Conservation (phyloP, 306 rosid genomes). For the Prunus dulcis region DNA sequence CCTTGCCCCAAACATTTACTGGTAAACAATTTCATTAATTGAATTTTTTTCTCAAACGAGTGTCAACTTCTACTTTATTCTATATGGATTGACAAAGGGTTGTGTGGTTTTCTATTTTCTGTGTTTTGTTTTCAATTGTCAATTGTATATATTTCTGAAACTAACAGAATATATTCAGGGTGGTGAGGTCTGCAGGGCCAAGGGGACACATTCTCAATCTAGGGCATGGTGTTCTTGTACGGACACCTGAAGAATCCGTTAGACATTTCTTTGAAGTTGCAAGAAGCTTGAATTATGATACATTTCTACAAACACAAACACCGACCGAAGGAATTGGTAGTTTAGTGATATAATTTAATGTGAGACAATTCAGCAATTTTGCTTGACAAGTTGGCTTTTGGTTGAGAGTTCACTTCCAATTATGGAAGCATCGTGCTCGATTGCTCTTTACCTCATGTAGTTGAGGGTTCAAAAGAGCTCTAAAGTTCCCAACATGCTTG, state of each 20-base stretch:
- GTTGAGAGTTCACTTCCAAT: constrained; percentile 20
- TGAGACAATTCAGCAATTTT: constrained; percentile 4
- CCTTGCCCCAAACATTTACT: background rate
- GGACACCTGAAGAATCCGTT: constrained; percentile 96
- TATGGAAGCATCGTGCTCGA: constrained; percentile 17
- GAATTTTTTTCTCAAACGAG: background rate
- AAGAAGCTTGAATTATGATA: constrained; percentile 71
- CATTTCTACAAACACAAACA: constrained; percentile 39
- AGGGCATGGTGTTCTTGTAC: constrained; percentile 93
- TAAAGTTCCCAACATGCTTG: constrained; percentile 28
- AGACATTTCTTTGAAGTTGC: constrained; percentile 95
- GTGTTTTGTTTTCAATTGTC: background rate
- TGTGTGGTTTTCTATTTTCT: background rate
- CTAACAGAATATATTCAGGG: constrained; percentile 49
- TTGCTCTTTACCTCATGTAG: constrained; percentile 22
- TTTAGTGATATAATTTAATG: constrained; percentile 16
- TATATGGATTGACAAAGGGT: background rate
- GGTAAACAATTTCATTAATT: background rate
- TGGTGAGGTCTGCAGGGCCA: constrained; percentile 88
- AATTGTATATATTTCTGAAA: background rate
- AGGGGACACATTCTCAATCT: constrained; percentile 91
- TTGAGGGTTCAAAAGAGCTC: constrained; percentile 26
- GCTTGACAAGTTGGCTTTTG: constrained; percentile 6
- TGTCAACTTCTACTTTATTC: background rate
- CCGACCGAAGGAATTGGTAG: constrained; percentile 51